Evolutionary conservation across 2,329 filamentous ascomycete genomes (phyloP), one percentile per base, ranked within the genome.

Genomic region (Madurella mycetomatis): DNA sequence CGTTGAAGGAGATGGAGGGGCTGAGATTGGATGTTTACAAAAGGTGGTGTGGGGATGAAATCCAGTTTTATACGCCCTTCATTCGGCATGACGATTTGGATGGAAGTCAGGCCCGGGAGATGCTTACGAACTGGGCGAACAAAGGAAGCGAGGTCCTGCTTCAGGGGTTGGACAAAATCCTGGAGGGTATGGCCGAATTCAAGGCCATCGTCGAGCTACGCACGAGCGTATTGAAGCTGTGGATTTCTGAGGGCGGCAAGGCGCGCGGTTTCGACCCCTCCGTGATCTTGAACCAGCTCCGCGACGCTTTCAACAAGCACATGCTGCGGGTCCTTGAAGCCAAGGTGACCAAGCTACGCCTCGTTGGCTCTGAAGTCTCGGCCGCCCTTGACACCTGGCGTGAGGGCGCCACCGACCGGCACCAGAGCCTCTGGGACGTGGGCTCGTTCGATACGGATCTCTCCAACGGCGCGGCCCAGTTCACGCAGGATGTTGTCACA

Each of bases 61-160:
- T 96, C 41, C 83, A 82, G 45, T 87, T 87, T 60, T 96, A 95
- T 66, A 92, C 85, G 1, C 92, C 92, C 0, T 96, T 90, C 73
- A 88, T 95, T 37, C 84, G 88, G 31, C 85, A 95, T 63, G 89
- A 92, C 60, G 88, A 94, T 60, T 70, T 89, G 4, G 80, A 84
- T 19, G 82, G 79, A 17, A 71, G 75, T 19, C 79, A 84, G 56
- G 81, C 82, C 1, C 77, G 79, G 41, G 79, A 82, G 2, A 82
- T 82, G 69, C 76, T 90, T 13, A 77, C 77, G 18, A 68, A 67
- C 30, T 92, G 88, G 87, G 83, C 84, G 0, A 76, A 76, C 48
- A 76, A 78, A 48, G 84, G 83, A 1, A 80, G 82, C 16, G 72
- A 80, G 43, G 75, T 79, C 8, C 72, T 90, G 51, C 67, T 88